Conservation (phyloP, 208 protist species). For the Leishmania lainsoni region DNA sequence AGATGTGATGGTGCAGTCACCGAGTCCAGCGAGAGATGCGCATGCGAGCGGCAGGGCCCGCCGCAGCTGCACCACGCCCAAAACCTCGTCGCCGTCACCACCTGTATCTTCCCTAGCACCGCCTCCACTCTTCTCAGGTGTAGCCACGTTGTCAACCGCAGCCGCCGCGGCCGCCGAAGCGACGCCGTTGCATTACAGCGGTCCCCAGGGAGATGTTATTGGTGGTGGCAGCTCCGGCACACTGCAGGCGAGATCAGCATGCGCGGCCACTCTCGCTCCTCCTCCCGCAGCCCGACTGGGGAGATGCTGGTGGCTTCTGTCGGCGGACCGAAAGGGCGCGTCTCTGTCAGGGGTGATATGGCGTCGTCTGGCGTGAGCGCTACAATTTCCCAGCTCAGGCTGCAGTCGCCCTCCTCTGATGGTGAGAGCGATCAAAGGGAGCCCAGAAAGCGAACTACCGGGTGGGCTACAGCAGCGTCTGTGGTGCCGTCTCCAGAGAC, state of each 20-base stretch:
- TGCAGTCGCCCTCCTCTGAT: not conserved
- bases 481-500: not conserved
- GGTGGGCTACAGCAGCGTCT: not conserved
- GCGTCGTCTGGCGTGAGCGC: not conserved
- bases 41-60: not conserved
- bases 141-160: not conserved
- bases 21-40: constrained; percentile 15
- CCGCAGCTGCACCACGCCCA: not conserved
- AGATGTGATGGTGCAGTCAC: constrained; percentile 1
- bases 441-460: not conserved
- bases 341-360: not conserved
- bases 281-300: constrained; percentile 4
- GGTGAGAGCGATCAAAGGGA: too few relatives aligned
- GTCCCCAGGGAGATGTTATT: not conserved
- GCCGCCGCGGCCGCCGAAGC: not conserved
- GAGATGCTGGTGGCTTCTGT: not conserved
- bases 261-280: constrained; percentile 13
- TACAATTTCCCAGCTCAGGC: not conserved
- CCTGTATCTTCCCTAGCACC: not conserved
- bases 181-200: not conserved
- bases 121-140: not conserved
- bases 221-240: constrained; percentile 10
- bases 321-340: not conserved
- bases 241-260: constrained; percentile 3
- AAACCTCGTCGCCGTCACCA: not conserved